phyloP scores from a whole-genome alignment of 495 filamentous ascomycete species.

The Extremus antarcticus region DNA sequence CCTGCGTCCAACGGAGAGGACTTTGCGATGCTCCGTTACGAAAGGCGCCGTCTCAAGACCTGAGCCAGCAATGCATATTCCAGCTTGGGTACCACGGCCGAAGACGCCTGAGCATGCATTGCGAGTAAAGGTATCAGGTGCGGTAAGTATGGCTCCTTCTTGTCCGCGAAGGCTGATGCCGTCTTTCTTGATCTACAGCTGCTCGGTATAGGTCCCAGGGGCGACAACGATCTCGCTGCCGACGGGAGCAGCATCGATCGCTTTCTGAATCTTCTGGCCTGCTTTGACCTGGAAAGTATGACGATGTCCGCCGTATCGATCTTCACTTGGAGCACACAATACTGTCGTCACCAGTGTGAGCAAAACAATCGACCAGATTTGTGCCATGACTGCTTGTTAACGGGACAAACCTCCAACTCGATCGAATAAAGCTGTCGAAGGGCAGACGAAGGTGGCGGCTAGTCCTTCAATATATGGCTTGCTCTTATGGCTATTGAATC shows the following conservation, averaged over 20 bases:
- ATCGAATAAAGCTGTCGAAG: no score
- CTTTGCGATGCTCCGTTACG: neutral
- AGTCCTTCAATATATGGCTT: no score
- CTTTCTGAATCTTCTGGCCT: neutral
- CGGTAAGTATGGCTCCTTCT: neutral
- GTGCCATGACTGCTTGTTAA: neutral
- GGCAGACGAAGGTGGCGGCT: no score
- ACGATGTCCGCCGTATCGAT: neutral
- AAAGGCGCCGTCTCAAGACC: neutral
- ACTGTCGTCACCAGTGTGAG: neutral
- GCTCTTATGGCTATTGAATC: no score
- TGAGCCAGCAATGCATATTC: neutral
- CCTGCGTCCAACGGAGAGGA: neutral
- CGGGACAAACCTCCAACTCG: no score
- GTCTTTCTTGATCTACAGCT: neutral
- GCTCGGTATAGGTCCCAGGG: neutral
- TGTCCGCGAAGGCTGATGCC: neutral
- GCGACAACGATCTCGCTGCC: neutral
- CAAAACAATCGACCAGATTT: neutral
- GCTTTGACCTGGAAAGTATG: neutral
- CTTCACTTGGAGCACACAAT: neutral
- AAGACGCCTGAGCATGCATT: neutral
- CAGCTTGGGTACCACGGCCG: neutral
- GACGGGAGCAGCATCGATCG: neutral
- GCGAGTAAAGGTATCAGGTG: neutral